A percentile compares a stretch with the other conserved stretches of the same genome.
These are phyloP conservation scores for Botrytis aclada DNA, from an alignment of 2,329 filamentous ascomycete species.

Conservation along the genomic window DNA sequence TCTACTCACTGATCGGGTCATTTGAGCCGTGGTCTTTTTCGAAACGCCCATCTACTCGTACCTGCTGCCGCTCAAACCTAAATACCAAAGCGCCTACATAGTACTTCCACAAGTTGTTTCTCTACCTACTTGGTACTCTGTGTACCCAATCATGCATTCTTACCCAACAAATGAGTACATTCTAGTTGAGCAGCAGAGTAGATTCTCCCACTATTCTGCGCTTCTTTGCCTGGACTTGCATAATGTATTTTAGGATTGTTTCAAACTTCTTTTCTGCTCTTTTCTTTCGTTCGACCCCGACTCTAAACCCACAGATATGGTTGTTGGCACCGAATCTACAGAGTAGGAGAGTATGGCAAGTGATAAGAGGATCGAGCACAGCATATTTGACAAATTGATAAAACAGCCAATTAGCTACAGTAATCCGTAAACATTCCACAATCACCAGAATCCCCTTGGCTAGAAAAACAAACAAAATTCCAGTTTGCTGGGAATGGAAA, in stretches of 20 bases:
- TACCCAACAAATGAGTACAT: background rate
- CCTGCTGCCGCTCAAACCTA: constrained; percentile 1
- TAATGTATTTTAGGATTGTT: background rate
- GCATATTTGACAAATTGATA: background rate
- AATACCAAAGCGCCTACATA: constrained; percentile 5
- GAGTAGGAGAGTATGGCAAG: background rate
- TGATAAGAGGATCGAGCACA: constrained; percentile 7
- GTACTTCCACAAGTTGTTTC: background rate
- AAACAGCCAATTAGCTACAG: background rate
- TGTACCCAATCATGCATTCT: constrained; percentile 12
- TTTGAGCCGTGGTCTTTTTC: background rate
- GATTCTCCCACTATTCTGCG: background rate
- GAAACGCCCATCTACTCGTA: constrained; percentile 7
- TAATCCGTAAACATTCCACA: background rate
- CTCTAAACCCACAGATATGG: background rate
- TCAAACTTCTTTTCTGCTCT: background rate
- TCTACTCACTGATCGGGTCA: background rate
- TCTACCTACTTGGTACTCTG: background rate
- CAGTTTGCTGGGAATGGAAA: constrained; percentile 8
- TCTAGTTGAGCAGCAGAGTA: background rate
- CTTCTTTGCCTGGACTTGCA: background rate
- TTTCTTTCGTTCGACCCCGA: background rate
- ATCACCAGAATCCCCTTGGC: background rate
- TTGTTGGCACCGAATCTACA: background rate
- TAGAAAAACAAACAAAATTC: background rate